A percentile compares a stretch with the other conserved stretches of the same genome.
These are phyloP conservation scores for Ustilago nuda DNA, from an alignment of 1,284 basidiomycete genomes.

Conservation along the genomic window DNA sequence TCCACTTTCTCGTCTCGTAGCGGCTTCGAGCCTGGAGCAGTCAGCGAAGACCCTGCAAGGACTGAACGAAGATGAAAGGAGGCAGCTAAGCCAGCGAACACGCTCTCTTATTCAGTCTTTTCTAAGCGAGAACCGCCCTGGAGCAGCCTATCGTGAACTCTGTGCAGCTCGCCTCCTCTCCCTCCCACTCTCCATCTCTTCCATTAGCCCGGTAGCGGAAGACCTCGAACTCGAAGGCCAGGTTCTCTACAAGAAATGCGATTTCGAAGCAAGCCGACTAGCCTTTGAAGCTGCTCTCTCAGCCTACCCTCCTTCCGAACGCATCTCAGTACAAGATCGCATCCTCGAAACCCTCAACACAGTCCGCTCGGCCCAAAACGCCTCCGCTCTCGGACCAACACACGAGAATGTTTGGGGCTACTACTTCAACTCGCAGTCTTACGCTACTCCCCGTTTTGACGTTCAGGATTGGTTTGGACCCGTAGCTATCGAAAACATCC, in stretches of 20 bases:
- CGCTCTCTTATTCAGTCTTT: constrained; percentile 29
- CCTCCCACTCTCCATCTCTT: constrained; percentile 15
- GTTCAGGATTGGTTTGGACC: constrained; percentile 60
- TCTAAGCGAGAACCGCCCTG: constrained; percentile 35
- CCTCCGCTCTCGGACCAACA: constrained; percentile 41
- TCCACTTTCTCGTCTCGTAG: constrained; percentile 38
- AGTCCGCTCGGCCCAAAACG: constrained; percentile 33
- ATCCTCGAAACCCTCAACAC: constrained; percentile 38
- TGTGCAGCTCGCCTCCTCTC: constrained; percentile 35
- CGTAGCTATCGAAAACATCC: constrained; percentile 57
- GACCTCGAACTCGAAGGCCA: constrained; percentile 49
- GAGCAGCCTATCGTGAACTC: constrained; percentile 51
- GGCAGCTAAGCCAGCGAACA: constrained; percentile 12
- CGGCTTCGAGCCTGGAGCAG: not conserved
- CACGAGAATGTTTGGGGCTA: constrained; percentile 52
- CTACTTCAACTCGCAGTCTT: constrained; percentile 54
- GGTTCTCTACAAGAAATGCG: constrained; percentile 34
- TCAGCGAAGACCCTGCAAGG: not conserved
- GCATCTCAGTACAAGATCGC: constrained; percentile 27
- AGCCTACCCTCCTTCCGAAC: constrained; percentile 21
- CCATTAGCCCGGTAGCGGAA: constrained; percentile 14
- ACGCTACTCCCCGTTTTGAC: constrained; percentile 55
- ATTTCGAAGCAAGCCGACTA: constrained; percentile 27
- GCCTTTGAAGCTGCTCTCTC: constrained; percentile 40
- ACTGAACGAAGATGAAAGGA: constrained; percentile 1